Base-by-base conservation (phyloP, 768 basidiomycete species). In the Nidularia pulvinata region DNA sequence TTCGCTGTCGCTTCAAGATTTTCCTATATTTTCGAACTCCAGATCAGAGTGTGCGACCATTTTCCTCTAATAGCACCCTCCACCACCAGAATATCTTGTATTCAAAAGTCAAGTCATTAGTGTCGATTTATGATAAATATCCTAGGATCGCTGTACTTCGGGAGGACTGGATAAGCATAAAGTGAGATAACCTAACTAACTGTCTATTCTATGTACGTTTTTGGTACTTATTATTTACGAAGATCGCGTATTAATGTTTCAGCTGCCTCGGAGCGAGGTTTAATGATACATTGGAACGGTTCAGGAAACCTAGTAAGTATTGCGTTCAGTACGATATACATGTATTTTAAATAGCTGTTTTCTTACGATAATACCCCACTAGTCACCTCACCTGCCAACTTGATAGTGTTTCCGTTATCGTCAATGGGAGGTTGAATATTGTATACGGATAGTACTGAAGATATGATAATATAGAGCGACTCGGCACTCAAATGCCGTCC, bases 401-500 rank as follows among this genome's bases (percentile, higher is more conserved):
- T 44, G 7, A 64, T 48, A 2, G 55, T 51, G 4, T 60, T 60
- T 9, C 65, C 65, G 6, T 60, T n/a, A 33, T 59, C 49, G 51
- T 65, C 65, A 16, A 59, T 11, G 4, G 61, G 58, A 10, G 65
- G 55, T 14, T 48, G 54, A 37, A 69, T 64, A 47, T 66, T 56
- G 46, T 58, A 69, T 4, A 60, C 64, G 19, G 61, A 54, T 19
- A 69, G 55, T n/a, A 61, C 44, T 11, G 57, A 64, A 0, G 64
- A 55, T 7, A 63, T 55, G 9, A 58, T 55, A 2, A 52, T 33
- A 30, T 57, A 66, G 5, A 66, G 52, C 5, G 63, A 57, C 35
- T 65, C 59, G 13, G 63, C 59, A 44, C 54, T 58, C 50, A 65
- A 53, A 43, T 62, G 51, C 37, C 63, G 51, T 11, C 65, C 67